These are phyloP conservation scores for Metschnikowia continentalis DNA, from an alignment of 805 yeast species.

Conservation along the genomic window DNA sequence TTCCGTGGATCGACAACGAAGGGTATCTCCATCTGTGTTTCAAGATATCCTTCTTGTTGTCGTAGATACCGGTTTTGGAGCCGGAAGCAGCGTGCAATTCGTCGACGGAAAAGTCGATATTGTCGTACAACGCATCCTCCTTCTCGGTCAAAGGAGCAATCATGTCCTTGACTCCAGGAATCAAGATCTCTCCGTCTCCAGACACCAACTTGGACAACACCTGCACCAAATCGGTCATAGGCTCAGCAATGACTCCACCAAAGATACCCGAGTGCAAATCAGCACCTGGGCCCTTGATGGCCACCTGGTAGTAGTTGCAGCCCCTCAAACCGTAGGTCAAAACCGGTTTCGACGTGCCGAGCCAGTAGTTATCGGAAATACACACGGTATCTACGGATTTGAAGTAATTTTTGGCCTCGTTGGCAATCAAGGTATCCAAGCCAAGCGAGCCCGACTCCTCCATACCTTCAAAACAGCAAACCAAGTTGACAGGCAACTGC, in stretches of 20 bases:
- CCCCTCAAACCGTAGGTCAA: slow-evolving; percentile 98
- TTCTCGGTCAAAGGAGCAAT: slow-evolving; percentile 86
- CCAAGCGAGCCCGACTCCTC: slow-evolving; percentile 97
- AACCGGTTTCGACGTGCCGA: slow-evolving; percentile 95
- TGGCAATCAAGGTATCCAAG: slow-evolving; percentile 73
- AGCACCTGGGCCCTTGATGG: slow-evolving; percentile 87
- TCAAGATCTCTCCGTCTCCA: slow-evolving; percentile 72
- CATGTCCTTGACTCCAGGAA: slow-evolving; percentile 90
- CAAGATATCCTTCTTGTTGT: slow-evolving; percentile 75
- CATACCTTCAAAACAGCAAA: slow-evolving; percentile 97
- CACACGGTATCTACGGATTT: slow-evolving; percentile 90
- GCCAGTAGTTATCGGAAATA: slow-evolving; percentile 97
- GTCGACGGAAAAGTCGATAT: slow-evolving; percentile 76
- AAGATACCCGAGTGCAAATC: slow-evolving; percentile 96
- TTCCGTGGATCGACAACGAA: slow-evolving; percentile 90
- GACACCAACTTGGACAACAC: slow-evolving; percentile 76
- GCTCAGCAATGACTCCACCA: slow-evolving; percentile 97
- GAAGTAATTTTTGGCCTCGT: slow-evolving; percentile 77
- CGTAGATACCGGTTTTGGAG: slow-evolving; percentile 74
- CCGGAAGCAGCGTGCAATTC: slow-evolving; percentile 90
- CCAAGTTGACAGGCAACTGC: slow-evolving; percentile 89
- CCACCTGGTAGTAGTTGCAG: slow-evolving; percentile 84
- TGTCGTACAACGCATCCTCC: slow-evolving; percentile 76
- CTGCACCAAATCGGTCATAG: slow-evolving; percentile 87
- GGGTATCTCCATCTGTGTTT: slow-evolving; percentile 99